Base-by-base conservation (phyloP, 2,329 filamentous ascomycete species). In the Alternaria brassicae region DNA sequence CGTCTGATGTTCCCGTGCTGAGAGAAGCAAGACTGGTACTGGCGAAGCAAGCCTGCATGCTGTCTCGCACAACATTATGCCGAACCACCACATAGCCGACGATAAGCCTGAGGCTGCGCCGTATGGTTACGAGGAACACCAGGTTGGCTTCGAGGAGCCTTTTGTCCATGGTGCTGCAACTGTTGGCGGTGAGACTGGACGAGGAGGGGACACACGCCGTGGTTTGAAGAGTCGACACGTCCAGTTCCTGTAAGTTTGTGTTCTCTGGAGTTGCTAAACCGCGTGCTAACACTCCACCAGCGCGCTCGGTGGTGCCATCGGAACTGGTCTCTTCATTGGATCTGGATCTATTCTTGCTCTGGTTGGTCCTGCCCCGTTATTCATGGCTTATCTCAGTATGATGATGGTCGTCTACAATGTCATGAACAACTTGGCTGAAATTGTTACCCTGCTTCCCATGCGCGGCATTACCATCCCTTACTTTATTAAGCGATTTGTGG, bases 281-380 rank as follows among this genome's bases (percentile, higher is more conserved):
- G 12, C 4, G 30, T 54, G 52, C 66, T 70, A 32, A 83, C 83
- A 50, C 10, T 72, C 81, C 58, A 79, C 80, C 63, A 88, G 88
- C 67, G 85, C 85, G 19, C 79, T 88, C 7, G 86, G 85, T 55
- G 85, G 85, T 60, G 85, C 84, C 8, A 88, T 88, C 54, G 69
- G 75, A 57, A 77, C 75, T 21, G 75, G 75, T 39, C 61, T 77
- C 3, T 77, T 77, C 59, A 74, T 77, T n/a, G 75, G 74, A 44
- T 73, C 70, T 23, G 75, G 75, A 15, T 67, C 61, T 2, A 76
- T 77, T 41, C 72, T 77, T 28, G 65, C 71, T 1, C 49, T 73
- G 6, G 72, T 73, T 13, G 75, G 75, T 4, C 75, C 74, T 36
- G 74, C 74, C 21, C 73, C 74, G 6, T 56, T 77, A 6, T 77